A percentile compares a stretch with the other conserved stretches of the same genome.
These are phyloP conservation scores for Tuber microsphaerosporum DNA, from an alignment of 495 filamentous ascomycete genomes.

Conservation along the genomic window DNA sequence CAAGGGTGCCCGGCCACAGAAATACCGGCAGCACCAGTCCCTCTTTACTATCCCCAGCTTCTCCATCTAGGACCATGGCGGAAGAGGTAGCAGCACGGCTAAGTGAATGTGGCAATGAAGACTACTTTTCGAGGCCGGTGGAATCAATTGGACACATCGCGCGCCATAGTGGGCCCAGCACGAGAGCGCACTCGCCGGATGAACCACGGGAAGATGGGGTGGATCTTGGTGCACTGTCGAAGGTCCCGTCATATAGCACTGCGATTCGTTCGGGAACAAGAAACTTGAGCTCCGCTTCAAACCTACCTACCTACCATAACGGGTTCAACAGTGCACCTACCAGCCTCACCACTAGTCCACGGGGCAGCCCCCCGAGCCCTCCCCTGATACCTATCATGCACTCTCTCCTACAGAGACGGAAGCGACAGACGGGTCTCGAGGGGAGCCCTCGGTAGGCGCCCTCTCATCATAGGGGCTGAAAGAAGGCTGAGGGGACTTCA, in stretches of 20 bases:
- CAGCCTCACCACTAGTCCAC: constrained; percentile 41
- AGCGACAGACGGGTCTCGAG: constrained; percentile 27
- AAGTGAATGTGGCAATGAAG: constrained; percentile 5
- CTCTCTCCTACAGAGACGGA: constrained; percentile 33
- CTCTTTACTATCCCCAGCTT: constrained; percentile 5
- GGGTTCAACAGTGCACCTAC: constrained; percentile 45
- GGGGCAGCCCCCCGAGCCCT: constrained; percentile 31
- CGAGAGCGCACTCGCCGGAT: constrained; percentile 29
- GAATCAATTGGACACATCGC: constrained; percentile 7
- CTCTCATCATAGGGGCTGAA: constrained; percentile 9
- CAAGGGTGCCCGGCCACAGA: constrained; percentile 18
- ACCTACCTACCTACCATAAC: constrained; percentile 51
- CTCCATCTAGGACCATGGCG: constrained; percentile 7
- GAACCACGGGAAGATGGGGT: constrained; percentile 44
- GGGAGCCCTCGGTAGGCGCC: constrained; percentile 10
- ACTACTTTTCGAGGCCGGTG: constrained; percentile 27
- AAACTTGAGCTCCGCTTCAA: constrained; percentile 45
- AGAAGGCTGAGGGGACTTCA: constrained; percentile 21
- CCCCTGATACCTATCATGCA: constrained; percentile 38
- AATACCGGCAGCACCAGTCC: neutral
- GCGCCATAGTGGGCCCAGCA: constrained; percentile 16
- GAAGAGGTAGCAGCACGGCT: constrained; percentile 24
- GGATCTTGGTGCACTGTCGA: constrained; percentile 58
- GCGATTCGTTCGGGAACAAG: constrained; percentile 58
- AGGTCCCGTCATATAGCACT: constrained; percentile 74